A percentile compares a stretch with the other conserved stretches of the same genome.
Evolutionary conservation across 1,284 basidiomycete genomes (phyloP).

Genomic region (Nidula niveotomentosa): DNA sequence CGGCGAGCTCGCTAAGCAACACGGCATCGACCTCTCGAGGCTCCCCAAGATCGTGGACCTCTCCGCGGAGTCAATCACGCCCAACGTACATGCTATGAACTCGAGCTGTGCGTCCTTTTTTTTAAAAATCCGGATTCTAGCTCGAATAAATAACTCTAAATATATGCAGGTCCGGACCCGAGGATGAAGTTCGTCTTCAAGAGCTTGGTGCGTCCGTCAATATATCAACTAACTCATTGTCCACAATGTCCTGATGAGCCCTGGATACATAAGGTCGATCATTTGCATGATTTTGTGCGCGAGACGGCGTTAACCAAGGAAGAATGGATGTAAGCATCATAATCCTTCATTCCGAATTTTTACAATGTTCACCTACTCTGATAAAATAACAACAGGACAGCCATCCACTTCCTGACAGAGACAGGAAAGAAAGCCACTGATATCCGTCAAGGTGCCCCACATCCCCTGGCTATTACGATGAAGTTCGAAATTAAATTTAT

Average conservation of each 20-base stretch:
- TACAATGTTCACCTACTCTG: not conserved
- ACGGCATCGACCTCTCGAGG: constrained; percentile 31
- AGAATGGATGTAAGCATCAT: constrained; percentile 69
- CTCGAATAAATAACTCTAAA: not conserved
- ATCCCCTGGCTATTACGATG: constrained; percentile 17
- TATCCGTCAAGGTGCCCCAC: constrained; percentile 47
- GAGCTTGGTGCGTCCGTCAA: constrained; percentile 26
- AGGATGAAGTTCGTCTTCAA: constrained; percentile 40
- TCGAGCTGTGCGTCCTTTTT: constrained; percentile 29
- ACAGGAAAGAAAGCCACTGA: constrained; percentile 74
- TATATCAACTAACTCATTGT: not conserved
- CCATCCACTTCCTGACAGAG: constrained; percentile 75
- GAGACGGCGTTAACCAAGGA: constrained; percentile 78
- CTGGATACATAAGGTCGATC: constrained; percentile 34
- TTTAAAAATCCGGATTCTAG: not conserved
- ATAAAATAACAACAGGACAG: constrained; percentile 32
- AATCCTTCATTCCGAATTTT: not conserved
- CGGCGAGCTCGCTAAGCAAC: no score
- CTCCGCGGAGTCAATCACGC: constrained; percentile 36
- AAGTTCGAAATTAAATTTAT: no score
- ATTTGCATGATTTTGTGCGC: constrained; percentile 71
- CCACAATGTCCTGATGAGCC: not conserved
- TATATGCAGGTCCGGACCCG: constrained; percentile 32
- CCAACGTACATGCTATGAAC: constrained; percentile 36
- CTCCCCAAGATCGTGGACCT: constrained; percentile 36